Conservation (phyloP, 495 filamentous ascomycete genomes). For the Penicillium steckii region DNA sequence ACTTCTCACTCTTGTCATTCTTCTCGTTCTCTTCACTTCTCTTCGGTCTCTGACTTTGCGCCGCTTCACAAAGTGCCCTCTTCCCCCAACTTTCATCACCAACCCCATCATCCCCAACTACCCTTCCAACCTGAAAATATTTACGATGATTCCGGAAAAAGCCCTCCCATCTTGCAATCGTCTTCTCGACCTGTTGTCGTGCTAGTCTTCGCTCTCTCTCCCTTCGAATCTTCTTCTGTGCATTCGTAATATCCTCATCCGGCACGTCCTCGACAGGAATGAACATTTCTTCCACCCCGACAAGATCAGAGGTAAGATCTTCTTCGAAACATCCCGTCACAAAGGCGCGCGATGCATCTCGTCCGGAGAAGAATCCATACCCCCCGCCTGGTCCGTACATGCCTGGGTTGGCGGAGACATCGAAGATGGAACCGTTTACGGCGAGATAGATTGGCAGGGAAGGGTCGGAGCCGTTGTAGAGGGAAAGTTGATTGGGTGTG, state of each 20-base stretch:
- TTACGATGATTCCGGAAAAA: conserved; percentile 78
- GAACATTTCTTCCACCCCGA: conserved; percentile 87
- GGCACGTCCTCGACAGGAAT: conserved; percentile 70
- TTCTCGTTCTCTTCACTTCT: conserved; percentile 25
- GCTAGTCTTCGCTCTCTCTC: conserved; percentile 50
- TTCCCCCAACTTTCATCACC: conserved; percentile 29
- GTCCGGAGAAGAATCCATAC: conserved; percentile 85
- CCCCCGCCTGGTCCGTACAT: conserved; percentile 88
- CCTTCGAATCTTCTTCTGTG: conserved; percentile 54
- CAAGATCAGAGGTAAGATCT: conserved; percentile 77
- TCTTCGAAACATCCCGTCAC: conserved; percentile 95
- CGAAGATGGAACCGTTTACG: conserved; percentile 92
- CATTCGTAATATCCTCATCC: conserved; percentile 43
- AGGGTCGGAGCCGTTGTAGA: conserved; percentile 77
- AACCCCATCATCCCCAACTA: conserved; percentile 39
- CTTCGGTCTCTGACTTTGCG: conserved; percentile 42
- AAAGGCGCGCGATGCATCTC: conserved; percentile 84
- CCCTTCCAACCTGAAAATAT: conserved; percentile 71
- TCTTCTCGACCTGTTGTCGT: conserved; percentile 39
- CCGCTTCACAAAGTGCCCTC: conserved; percentile 48
- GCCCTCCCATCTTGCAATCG: conserved; percentile 46
- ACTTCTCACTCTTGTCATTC: neutral
- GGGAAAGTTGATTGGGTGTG: conserved; percentile 68
- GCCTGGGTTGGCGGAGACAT: conserved; percentile 71
- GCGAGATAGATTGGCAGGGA: conserved; percentile 82